Percentiles rank a stretch among this genome's conserved stretches.
These are phyloP conservation scores for Colletotrichum euphorbiae DNA, from an alignment of 2,329 filamentous ascomycete genomes.

Conservation along the genomic window DNA sequence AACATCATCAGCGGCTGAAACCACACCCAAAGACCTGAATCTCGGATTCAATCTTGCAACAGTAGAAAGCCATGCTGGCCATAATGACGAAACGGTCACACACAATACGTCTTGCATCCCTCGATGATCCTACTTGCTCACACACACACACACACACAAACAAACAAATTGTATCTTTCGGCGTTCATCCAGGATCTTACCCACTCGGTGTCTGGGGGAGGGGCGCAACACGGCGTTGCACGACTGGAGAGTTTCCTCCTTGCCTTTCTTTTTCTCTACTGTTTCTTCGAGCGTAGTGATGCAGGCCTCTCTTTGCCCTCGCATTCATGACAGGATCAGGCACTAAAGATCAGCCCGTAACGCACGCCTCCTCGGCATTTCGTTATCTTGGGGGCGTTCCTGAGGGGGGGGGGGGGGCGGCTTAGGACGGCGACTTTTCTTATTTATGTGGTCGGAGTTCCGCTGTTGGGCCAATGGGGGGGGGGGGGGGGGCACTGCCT, in stretches of 20 bases:
- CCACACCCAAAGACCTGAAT: too few relatives aligned
- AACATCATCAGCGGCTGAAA: conserved; percentile 57
- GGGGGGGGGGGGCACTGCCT: too few relatives aligned
- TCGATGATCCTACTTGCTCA: neutral
- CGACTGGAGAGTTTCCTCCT: neutral
- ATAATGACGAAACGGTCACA: conserved; percentile 5
- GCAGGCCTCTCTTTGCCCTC: neutral
- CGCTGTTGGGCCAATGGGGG: too few relatives aligned
- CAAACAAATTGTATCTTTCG: conserved; percentile 12
- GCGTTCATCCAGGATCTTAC: neutral
- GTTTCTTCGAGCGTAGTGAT: neutral
- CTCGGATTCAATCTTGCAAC: neutral
- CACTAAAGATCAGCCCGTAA: neutral
- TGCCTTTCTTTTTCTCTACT: neutral
- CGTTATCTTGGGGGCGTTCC: neutral
- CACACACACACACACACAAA: neutral
- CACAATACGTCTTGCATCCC: neutral
- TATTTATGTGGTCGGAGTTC: neutral
- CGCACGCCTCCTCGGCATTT: conserved; percentile 10
- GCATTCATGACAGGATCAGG: neutral
- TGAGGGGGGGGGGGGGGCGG: neutral
- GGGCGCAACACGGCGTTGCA: conserved; percentile 1
- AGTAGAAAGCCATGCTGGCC: conserved; percentile 28
- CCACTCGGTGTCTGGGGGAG: conserved; percentile 15
- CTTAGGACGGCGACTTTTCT: neutral